A percentile compares a stretch with the other conserved stretches of the same genome.
phyloP scores from a whole-genome alignment of 805 yeast genomes.

The Teunomyces cretensis region DNA sequence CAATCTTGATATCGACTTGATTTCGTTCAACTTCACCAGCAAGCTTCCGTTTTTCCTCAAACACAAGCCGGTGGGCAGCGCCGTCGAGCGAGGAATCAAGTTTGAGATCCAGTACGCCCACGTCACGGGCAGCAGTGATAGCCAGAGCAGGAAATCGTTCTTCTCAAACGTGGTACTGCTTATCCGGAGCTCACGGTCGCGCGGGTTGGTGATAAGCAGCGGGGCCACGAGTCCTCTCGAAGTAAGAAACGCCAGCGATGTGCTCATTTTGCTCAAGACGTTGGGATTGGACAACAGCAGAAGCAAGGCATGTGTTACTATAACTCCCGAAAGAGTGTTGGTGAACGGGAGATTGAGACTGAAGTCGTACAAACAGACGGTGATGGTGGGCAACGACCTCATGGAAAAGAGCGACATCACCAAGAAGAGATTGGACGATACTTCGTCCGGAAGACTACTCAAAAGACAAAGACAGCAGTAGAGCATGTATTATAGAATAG shows the following conservation, averaged over 20 bases:
- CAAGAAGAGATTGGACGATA: slow-evolving; percentile 21
- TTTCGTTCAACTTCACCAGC: slow-evolving; percentile 65
- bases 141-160: slow-evolving; percentile 54
- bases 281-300: slow-evolving; percentile 70
- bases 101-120: slow-evolving; percentile 75
- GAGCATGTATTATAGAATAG: background rate
- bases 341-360: slow-evolving; percentile 72
- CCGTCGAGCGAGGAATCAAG: slow-evolving; percentile 76
- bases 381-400: slow-evolving; percentile 48
- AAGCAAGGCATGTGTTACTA: slow-evolving; percentile 58
- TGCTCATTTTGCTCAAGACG: slow-evolving; percentile 60
- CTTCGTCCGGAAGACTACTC: slow-evolving; percentile 24
- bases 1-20: slow-evolving; percentile 75
- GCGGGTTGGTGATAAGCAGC: slow-evolving; percentile 77
- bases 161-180: slow-evolving; percentile 73
- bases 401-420: slow-evolving; percentile 12
- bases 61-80: slow-evolving; percentile 83
- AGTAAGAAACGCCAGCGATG: slow-evolving; percentile 67
- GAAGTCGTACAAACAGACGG: slow-evolving; percentile 75
- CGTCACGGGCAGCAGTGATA: slow-evolving; percentile 40
- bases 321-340: slow-evolving; percentile 62
- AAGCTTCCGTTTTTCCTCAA: slow-evolving; percentile 75
- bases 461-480: slow-evolving; percentile 18
- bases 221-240: slow-evolving; percentile 63
- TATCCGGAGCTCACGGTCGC: slow-evolving; percentile 74